Conservation (phyloP, 1,284 basidiomycete species). For the Austroboletus olivaceoglutinosus region DNA sequence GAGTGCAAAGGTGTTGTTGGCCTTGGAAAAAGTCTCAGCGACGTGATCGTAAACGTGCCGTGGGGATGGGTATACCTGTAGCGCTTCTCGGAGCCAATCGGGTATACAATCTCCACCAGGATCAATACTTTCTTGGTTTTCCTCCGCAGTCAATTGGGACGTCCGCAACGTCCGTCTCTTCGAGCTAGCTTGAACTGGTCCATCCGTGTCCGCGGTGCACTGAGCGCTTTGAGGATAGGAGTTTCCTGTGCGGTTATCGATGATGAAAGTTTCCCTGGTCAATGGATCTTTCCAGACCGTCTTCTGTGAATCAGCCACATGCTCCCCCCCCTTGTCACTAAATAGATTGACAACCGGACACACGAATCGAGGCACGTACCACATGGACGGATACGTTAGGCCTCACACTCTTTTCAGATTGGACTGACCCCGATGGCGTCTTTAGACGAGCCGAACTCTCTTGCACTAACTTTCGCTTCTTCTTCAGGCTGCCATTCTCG, state of each 20-base stretch:
- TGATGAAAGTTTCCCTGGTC: slow-evolving; percentile 64
- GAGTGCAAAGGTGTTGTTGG: slow-evolving; percentile 49
- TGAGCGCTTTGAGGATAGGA: slow-evolving; percentile 41
- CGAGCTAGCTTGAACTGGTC: slow-evolving; percentile 7
- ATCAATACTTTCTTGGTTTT: slow-evolving; percentile 1
- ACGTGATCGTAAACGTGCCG: slow-evolving; percentile 1
- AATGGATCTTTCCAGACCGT: slow-evolving; percentile 59
- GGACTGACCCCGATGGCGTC: slow-evolving; percentile 14
- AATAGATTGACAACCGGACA: slow-evolving; percentile 7
- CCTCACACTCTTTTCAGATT: slow-evolving; percentile 9
- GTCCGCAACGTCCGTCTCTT: slow-evolving; percentile 16
- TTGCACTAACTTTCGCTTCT: slow-evolving; percentile 37
- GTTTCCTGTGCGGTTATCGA: slow-evolving; percentile 67
- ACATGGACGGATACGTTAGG: slow-evolving; percentile 9
- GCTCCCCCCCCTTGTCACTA: slow-evolving; percentile 10
- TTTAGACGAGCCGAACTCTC: slow-evolving; percentile 13
- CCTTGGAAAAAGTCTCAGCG: slow-evolving; percentile 25
- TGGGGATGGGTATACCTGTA: slow-evolving; percentile 40
- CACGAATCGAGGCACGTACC: slow-evolving; percentile 18
- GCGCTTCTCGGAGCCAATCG: slow-evolving; percentile 52
- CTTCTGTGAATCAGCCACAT: slow-evolving; percentile 27
- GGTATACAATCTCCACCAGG: slow-evolving; percentile 32
- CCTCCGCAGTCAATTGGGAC: slow-evolving; percentile 8
- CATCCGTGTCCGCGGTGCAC: slow-evolving; percentile 10
- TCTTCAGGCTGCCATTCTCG: slow-evolving; percentile 34